These are phyloP conservation scores for Suillus decipiens DNA, from an alignment of 768 basidiomycete species.

Conservation along the genomic window DNA sequence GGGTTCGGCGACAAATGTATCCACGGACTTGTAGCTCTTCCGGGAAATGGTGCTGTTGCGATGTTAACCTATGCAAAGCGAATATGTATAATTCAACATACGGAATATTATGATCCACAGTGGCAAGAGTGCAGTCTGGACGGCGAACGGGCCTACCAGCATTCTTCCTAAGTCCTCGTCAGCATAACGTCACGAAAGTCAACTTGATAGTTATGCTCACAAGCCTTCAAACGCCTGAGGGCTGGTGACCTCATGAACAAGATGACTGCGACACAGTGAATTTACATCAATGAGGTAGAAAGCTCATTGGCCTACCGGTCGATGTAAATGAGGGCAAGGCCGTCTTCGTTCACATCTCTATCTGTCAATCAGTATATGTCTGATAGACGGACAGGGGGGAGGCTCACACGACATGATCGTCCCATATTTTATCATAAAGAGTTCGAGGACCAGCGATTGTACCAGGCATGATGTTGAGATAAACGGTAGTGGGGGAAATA, in stretches of 20 bases:
- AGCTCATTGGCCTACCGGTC: slow-evolving; percentile 52
- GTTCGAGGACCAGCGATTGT: slow-evolving; percentile 72
- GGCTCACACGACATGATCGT: slow-evolving; percentile 90
- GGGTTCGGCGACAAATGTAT: slow-evolving; percentile 77
- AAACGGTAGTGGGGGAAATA: slow-evolving; percentile 10
- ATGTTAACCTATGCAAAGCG: slow-evolving; percentile 3
- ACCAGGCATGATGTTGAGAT: slow-evolving; percentile 47
- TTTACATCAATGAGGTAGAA: not conserved
- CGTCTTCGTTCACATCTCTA: slow-evolving; percentile 74
- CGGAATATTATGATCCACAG: slow-evolving; percentile 89
- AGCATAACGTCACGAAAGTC: slow-evolving; percentile 15
- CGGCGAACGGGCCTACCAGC: slow-evolving; percentile 78
- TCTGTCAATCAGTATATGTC: slow-evolving; percentile 14
- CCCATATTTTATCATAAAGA: slow-evolving; percentile 97
- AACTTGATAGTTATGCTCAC: slow-evolving; percentile 39
- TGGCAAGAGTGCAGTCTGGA: slow-evolving; percentile 87
- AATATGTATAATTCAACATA: slow-evolving; percentile 39
- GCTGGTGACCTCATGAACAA: slow-evolving; percentile 91
- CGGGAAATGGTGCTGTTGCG: slow-evolving; percentile 63
- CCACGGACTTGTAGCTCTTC: slow-evolving; percentile 71
- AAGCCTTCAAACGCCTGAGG: slow-evolving; percentile 92
- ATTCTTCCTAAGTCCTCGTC: slow-evolving; percentile 49
- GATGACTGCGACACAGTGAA: slow-evolving; percentile 38
- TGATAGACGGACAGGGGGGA: slow-evolving; percentile 13
- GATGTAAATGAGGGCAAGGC: slow-evolving; percentile 81